Base-by-base conservation (phyloP, 176 grass and related monocot species). In the Typha latifolia region DNA sequence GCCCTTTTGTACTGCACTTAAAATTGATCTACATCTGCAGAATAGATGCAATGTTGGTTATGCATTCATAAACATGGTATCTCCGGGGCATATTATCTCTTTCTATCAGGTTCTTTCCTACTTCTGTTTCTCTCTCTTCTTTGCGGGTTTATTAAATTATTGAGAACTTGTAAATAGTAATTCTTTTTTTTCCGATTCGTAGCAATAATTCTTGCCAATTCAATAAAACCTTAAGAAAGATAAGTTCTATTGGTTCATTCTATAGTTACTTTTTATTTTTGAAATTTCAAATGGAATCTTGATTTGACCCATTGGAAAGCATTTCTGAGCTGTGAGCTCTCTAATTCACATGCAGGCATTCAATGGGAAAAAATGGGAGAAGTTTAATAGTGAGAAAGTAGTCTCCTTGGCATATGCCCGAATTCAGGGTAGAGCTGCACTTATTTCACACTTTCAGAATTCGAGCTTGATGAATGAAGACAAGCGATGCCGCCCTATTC, bases 31-130 rank as follows among this genome's bases (percentile, higher is more conserved):
- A 72, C 49, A 53, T 64, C 24, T 77, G 78, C 78, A 85, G 83
- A 85, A 85, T 69, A 81, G 81, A 52, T 85, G 83, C 70, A 85
- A 81, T 74, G 83, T 85, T 59, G 83, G 83, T 49, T 85, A 85
- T 64, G 83, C 83, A 63, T 85, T 85, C 66, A 77, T 85, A 67
- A 85, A 85, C 52, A 78, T 85, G 74, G 34, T 68, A 49, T 81
- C 78, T 62, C 51, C 78, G 73, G 32, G 29, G 47, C 72, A 81
- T 52, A 77, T 85, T 62, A 72, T 81, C 63, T 85, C 83, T 1
- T 81, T 81, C 49, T 73, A 78, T 69, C 49, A 81, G 83, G 83
- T 85, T 14, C 31, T 63, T 29, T 56, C 23, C 18, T 19, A 12
- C 14, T 21, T 66, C 50, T 49, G 67, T 65, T n/a, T 70, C 52